A percentile compares a stretch with the other conserved stretches of the same genome.
Conservation (phyloP, 768 basidiomycete species). For the Chalciporus chontae region DNA sequence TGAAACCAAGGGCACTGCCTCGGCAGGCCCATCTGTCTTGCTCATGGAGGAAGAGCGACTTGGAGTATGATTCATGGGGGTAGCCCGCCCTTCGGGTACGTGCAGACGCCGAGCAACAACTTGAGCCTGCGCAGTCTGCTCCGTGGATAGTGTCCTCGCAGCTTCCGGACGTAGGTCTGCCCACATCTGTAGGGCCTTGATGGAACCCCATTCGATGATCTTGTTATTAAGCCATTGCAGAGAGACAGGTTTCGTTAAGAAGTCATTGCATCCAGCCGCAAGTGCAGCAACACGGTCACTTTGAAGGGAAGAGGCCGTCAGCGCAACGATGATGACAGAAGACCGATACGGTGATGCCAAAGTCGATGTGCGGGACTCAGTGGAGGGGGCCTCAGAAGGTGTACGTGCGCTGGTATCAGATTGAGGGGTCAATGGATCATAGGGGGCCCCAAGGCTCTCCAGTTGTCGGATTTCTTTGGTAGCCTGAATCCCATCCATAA, state of each 20-base stretch:
- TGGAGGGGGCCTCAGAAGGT: conserved; percentile 43
- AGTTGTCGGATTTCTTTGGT: conserved; percentile 92
- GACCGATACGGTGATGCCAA: conserved; percentile 71
- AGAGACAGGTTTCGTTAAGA: conserved; percentile 95
- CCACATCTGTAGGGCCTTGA: conserved; percentile 92
- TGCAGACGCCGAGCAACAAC: conserved; percentile 45
- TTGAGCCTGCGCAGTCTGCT: conserved; percentile 47
- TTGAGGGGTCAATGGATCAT: conserved; percentile 62
- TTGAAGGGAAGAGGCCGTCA: conserved; percentile 94
- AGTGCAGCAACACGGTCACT: conserved; percentile 96
- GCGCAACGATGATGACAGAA: conserved; percentile 98
- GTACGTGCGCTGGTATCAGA: conserved; percentile 46
- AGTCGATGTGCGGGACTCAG: conserved; percentile 40
- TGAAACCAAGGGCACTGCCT: conserved; percentile 14
- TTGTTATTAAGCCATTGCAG: conserved; percentile 95
- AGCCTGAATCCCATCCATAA: conserved; percentile 97
- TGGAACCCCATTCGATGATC: conserved; percentile 99
- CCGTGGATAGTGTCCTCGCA: conserved; percentile 42
- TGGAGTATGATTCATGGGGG: conserved; percentile 32
- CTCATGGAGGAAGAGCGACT: conserved; percentile 39
- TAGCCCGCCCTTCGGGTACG: conserved; percentile 44
- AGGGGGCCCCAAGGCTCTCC: conserved; percentile 58
- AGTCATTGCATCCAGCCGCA: conserved; percentile 98
- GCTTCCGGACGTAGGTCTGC: conserved; percentile 71
- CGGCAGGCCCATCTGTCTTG: conserved; percentile 18